Evolutionary conservation across 306 rosid genomes (phyloP), one percentile per base, ranked within the genome.

Genomic region (Corylus heterophylla): DNA sequence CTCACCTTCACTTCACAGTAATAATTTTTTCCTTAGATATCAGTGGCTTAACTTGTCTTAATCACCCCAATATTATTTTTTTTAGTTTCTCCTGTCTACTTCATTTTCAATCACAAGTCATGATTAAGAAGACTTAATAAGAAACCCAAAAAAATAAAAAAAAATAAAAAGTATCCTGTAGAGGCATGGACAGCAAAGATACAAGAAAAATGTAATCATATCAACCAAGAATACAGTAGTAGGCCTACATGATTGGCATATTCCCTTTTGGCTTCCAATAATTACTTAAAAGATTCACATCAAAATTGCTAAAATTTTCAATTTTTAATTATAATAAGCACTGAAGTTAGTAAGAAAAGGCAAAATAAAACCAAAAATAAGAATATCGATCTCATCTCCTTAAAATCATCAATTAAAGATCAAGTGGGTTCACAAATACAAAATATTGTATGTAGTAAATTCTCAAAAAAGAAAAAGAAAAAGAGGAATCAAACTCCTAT

Each of bases 61-160:
- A 42, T 42, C 45, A 42, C 45, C 45, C 45, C 45, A 39, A 39
- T 6, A 42, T 0, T 42, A 29, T n/a, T 31, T 25, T 56, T 13
- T 68, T 2, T n/a, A 29, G 29, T 74, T 74, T 27, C 54, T 63
- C n/a, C 63, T 12, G 8, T 49, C 44, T 54, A 69, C 31, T 12
- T 54, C 56, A 80, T 25, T 39, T 51, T 73, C 67, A 64, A 20
- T 44, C 14, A 42, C 37, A 17, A 79, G 75, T 58, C 59, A 75
- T 77, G 44, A 71, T 75, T 75, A 17, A 6, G 12, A 8, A 42
- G 11, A 50, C 51, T 71, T 29, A n/a, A 72, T 16, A 9, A 2
- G 4, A 12, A 10, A 48, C 29, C 59, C 75, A 9, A 74, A 47
- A 62, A 7, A 17, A 18, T 54, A 63, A 37, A 44, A 27, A 39